Conservation (phyloP, 768 basidiomycete species). For the Suillus fuscotomentosus region DNA sequence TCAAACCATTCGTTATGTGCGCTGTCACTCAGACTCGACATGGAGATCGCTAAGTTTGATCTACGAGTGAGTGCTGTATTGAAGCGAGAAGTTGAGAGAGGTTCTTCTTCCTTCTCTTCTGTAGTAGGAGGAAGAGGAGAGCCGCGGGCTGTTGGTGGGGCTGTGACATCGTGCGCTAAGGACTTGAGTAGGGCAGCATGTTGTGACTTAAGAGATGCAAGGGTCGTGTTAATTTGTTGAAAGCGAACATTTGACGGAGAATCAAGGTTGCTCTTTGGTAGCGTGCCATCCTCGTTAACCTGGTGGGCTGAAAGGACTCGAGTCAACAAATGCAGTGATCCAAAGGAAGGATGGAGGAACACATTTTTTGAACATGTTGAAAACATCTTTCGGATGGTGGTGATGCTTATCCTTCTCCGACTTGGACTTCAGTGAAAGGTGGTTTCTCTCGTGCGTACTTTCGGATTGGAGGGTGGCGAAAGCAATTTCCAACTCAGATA, state of each 20-base stretch:
- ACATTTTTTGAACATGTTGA: constrained; percentile 67
- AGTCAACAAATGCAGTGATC: constrained; percentile 7
- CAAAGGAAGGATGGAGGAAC: constrained; percentile 27
- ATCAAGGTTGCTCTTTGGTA: constrained; percentile 19
- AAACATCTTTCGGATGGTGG: constrained; percentile 37
- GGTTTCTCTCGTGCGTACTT: constrained; percentile 34
- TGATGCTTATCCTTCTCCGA: constrained; percentile 47
- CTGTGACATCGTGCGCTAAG: constrained; percentile 32
- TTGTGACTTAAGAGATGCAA: constrained; percentile 59
- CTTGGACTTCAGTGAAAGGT: constrained; percentile 29
- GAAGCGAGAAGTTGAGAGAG: constrained; percentile 21
- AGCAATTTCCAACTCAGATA: constrained; percentile 57
- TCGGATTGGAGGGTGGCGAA: constrained; percentile 44
- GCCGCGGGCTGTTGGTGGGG: constrained; percentile 20
- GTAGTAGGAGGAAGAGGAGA: constrained; percentile 42
- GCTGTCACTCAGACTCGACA: constrained; percentile 50
- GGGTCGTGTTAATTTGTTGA: constrained; percentile 45
- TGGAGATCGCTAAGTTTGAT: constrained; percentile 45
- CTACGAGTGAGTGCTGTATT: constrained; percentile 30
- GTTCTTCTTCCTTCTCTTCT: constrained; percentile 45
- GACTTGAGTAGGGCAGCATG: constrained; percentile 51
- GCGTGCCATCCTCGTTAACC: constrained; percentile 27
- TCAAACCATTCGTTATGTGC: constrained; percentile 71
- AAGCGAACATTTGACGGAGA: constrained; percentile 22
- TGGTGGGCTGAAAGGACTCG: constrained; percentile 8